Percentiles rank a stretch among this genome's conserved stretches.
Evolutionary conservation across 768 basidiomycete species (phyloP).

Genomic region (Kwoniella sp.): DNA sequence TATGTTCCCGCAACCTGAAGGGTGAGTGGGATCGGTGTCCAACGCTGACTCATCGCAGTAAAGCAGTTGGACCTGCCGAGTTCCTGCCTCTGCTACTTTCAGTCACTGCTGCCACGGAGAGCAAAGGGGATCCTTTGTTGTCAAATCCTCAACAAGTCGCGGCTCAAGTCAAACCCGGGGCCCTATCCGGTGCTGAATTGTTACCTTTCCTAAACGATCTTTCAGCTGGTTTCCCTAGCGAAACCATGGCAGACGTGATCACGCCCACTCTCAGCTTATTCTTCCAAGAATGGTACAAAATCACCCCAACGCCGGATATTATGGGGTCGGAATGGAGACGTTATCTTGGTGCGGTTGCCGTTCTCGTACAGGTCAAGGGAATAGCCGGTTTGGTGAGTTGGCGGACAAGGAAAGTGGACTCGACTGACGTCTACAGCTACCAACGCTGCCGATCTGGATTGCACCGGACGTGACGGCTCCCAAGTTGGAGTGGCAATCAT

Average conservation of each 20-base stretch:
- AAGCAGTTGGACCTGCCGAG: slow-evolving; percentile 70
- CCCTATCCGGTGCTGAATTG: slow-evolving; percentile 65
- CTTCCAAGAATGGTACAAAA: slow-evolving; percentile 49
- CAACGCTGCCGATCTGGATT: slow-evolving; percentile 45
- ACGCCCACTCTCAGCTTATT: slow-evolving; percentile 54
- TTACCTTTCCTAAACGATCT: slow-evolving; percentile 80
- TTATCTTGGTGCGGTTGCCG: slow-evolving; percentile 73
- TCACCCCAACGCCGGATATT: slow-evolving; percentile 40
- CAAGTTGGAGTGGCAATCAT: slow-evolving; percentile 53
- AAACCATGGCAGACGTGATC: slow-evolving; percentile 73
- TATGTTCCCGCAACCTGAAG: slow-evolving; percentile 85
- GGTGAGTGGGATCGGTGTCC: slow-evolving; percentile 54
- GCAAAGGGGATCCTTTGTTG: slow-evolving; percentile 55
- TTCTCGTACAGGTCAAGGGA: slow-evolving; percentile 71
- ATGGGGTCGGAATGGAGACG: slow-evolving; percentile 65
- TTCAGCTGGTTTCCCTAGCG: slow-evolving; percentile 62
- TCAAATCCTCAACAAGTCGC: slow-evolving; percentile 31
- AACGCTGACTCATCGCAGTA: slow-evolving; percentile 52
- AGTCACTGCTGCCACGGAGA: slow-evolving; percentile 61
- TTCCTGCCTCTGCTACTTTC: slow-evolving; percentile 73
- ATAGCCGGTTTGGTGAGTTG: slow-evolving; percentile 64
- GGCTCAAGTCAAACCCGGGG: slow-evolving; percentile 55
- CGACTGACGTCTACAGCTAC: slow-evolving; percentile 37
- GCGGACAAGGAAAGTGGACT: too few relatives aligned
- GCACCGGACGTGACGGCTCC: slow-evolving; percentile 36